A percentile compares a stretch with the other conserved stretches of the same genome.
phyloP scores from a whole-genome alignment of 2,329 filamentous ascomycete species.

The Neopestalotiopsis sp. region DNA sequence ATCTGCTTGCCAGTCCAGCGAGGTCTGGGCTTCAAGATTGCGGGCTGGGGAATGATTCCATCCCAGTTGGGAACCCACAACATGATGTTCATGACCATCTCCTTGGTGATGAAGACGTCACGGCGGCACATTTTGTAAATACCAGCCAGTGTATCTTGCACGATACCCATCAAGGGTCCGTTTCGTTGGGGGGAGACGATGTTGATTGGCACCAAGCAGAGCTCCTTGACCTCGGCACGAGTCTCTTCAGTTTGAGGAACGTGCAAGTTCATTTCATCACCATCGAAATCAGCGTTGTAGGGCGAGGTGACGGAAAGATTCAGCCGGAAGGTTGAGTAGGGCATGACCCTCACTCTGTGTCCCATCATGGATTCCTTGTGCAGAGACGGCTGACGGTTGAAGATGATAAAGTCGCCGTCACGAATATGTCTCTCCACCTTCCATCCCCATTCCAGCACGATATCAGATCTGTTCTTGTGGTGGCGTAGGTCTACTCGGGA shows the following conservation, averaged over 20 bases:
- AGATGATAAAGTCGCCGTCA: conserved; percentile 97
- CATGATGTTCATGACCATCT: conserved; percentile 95
- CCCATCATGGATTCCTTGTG: conserved; percentile 99
- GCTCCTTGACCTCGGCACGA: conserved; percentile 88
- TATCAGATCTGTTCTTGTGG: conserved; percentile 84
- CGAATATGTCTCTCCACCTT: conserved; percentile 97
- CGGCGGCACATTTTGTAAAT: conserved; percentile 95
- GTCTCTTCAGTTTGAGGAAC: conserved; percentile 98
- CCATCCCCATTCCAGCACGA: conserved; percentile 93
- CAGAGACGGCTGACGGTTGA: conserved; percentile 98
- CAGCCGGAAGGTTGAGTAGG: conserved; percentile 96
- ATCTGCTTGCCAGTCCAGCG: conserved; percentile 99
- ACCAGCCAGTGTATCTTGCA: conserved; percentile 95
- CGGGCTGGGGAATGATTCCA: conserved; percentile 87
- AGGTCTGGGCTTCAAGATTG: conserved; percentile 90
- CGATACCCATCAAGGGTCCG: conserved; percentile 98
- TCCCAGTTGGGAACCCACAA: conserved; percentile 99
- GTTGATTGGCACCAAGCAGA: conserved; percentile 97
- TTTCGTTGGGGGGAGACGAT: conserved; percentile 98
- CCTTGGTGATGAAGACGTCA: conserved; percentile 88
- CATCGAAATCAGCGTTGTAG: conserved; percentile 99
- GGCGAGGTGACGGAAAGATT: conserved; percentile 97
- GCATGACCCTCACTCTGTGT: conserved; percentile 96
- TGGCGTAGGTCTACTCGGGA: conserved; percentile 94
- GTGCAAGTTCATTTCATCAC: conserved; percentile 99